A percentile compares a stretch with the other conserved stretches of the same genome.
Conservation (phyloP, 2,329 filamentous ascomycete species). For the Fusarium anguioides region DNA sequence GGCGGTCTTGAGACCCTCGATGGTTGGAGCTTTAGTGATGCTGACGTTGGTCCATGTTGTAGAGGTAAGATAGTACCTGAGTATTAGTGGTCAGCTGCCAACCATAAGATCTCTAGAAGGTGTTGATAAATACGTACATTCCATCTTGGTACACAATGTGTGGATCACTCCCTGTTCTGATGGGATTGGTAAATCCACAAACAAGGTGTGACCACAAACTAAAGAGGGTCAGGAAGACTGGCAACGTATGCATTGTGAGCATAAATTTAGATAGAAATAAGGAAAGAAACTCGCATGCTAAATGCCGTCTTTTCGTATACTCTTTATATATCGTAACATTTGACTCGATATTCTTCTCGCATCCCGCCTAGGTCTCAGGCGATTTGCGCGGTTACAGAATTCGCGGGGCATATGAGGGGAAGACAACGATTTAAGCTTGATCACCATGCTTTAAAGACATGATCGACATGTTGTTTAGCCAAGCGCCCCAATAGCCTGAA, state of each 20-base stretch:
- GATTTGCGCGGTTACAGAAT: neutral
- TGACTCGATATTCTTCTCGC: neutral
- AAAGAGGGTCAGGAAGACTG: neutral
- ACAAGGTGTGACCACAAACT: neutral
- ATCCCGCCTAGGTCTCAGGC: too few relatives aligned
- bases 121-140: neutral
- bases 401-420: neutral
- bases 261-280: rapidly evolving
- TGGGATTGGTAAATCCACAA: neutral
- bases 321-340: neutral
- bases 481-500: neutral
- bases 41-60: slow-evolving; percentile 1
- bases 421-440: neutral
- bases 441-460: neutral
- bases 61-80: neutral
- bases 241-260: neutral
- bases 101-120: rapidly evolving
- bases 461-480: neutral
- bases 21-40: neutral
- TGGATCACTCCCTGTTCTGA: neutral
- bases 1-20: neutral
- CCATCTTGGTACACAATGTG: neutral
- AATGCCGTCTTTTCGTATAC: too few relatives aligned
- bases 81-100: rapidly evolving
- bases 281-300: neutral